phyloP scores from a whole-genome alignment of 2,329 filamentous ascomycete species.

The Corniculantispora saksenae region DNA sequence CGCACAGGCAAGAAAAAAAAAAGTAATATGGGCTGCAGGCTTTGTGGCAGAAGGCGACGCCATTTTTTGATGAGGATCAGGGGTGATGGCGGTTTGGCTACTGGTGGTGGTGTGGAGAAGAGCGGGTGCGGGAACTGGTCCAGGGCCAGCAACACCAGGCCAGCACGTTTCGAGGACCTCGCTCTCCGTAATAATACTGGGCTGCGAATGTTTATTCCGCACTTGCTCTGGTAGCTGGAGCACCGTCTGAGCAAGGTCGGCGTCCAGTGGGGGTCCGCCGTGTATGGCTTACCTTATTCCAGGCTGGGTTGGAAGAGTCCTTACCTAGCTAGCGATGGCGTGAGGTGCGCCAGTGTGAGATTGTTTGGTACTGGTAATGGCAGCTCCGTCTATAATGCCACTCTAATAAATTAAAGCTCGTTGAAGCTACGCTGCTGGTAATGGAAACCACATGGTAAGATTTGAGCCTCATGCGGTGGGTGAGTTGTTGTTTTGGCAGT shows the following conservation, averaged over 20 bases:
- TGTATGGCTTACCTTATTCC: background rate
- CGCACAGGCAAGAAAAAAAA: conserved; percentile 17
- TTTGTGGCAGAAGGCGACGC: conserved; percentile 1
- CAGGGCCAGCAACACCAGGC: background rate
- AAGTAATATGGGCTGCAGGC: conserved; percentile 16
- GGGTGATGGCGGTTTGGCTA: conserved; percentile 15
- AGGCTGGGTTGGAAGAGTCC: background rate
- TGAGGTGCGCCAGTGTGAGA: background rate
- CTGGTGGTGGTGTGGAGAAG: conserved; percentile 17
- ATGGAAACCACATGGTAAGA: background rate
- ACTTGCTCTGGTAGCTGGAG: background rate
- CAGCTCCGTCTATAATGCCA: background rate
- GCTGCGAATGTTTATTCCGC: background rate
- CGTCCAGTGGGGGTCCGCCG: background rate
- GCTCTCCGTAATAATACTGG: background rate
- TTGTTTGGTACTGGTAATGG: background rate
- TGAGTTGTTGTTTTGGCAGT: background rate
- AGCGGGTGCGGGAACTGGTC: conserved; percentile 13
- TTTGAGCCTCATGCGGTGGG: background rate
- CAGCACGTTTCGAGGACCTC: conserved; percentile 9
- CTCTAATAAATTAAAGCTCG: background rate
- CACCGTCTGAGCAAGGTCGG: background rate
- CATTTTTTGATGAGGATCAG: conserved; percentile 16
- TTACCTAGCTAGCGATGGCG: background rate
- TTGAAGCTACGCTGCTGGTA: background rate